Conservation (phyloP, 1,284 basidiomycete genomes). For the Ceratorhiza oryzae-sativae region DNA sequence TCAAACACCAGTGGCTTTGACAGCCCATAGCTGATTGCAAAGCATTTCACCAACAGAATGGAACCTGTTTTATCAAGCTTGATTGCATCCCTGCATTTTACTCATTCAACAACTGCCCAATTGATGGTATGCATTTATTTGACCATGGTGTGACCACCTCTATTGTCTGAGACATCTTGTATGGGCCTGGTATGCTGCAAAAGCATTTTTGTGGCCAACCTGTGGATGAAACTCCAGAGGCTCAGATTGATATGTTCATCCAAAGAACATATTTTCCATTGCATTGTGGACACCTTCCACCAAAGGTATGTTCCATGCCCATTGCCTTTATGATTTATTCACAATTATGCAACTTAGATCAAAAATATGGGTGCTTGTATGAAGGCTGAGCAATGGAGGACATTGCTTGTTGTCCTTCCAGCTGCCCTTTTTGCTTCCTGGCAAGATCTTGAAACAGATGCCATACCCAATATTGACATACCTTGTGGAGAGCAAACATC, state of each 20-base stretch:
- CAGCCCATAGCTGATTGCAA: background rate
- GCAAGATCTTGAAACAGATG: background rate
- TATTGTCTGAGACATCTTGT: background rate
- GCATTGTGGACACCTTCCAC: background rate
- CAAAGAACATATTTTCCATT: constrained; percentile 1
- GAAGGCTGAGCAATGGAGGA: constrained; percentile 22
- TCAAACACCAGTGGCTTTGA: background rate
- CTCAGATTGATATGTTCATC: background rate
- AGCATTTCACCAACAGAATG: background rate
- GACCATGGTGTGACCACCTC: background rate
- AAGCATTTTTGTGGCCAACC: background rate
- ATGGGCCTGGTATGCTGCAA: background rate
- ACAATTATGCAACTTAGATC: background rate
- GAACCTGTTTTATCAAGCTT: background rate
- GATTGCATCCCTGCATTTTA: background rate
- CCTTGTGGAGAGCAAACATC: background rate
- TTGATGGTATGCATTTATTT: constrained; percentile 9
- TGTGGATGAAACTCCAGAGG: background rate
- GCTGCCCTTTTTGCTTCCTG: constrained; percentile 2
- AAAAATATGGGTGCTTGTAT: background rate
- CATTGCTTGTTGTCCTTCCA: background rate
- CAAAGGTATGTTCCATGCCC: background rate
- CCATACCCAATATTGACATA: background rate
- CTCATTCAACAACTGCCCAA: background rate
- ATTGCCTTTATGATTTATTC: background rate